These are phyloP conservation scores for Cicer judaicum DNA, from an alignment of 306 rosid species.

Conservation along the genomic window DNA sequence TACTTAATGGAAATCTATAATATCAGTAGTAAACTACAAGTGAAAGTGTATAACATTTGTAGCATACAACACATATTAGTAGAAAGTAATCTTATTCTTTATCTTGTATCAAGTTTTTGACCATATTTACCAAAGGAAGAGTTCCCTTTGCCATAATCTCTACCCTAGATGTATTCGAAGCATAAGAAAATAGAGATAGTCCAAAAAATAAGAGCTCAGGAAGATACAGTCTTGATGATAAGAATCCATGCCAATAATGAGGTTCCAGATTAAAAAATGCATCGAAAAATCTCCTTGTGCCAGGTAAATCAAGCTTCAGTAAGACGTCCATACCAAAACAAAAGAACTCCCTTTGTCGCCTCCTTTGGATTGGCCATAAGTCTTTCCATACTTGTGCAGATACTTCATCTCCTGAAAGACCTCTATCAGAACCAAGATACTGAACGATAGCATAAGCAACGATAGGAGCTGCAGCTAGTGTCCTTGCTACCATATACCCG, in stretches of 20 bases:
- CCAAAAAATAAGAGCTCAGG: conserved; percentile 84
- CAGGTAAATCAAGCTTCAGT: conserved; percentile 89
- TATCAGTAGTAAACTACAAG: conserved; percentile 47
- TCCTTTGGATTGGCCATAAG: conserved; percentile 90
- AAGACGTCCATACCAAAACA: conserved; percentile 98
- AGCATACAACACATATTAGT: conserved; percentile 54
- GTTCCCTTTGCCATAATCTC: conserved; percentile 99
- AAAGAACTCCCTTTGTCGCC: conserved; percentile 97
- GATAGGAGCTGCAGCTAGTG: conserved; percentile 93
- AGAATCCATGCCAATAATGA: conserved; percentile 95
- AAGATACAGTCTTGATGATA: conserved; percentile 90
- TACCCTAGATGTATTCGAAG: conserved; percentile 81
- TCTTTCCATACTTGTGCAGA: conserved; percentile 87
- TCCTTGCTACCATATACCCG: conserved; percentile 98
- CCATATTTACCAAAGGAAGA: conserved; percentile 88
- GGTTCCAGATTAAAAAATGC: conserved; percentile 98
- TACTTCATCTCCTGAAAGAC: conserved; percentile 59
- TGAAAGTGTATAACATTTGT: conserved; percentile 45
- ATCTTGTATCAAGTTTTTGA: conserved; percentile 87
- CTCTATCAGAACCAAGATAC: conserved; percentile 66
- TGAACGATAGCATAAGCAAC: conserved; percentile 84
- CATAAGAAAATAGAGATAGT: conserved; percentile 86
- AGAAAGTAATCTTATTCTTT: conserved; percentile 58
- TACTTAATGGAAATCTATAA: conserved; percentile 41
- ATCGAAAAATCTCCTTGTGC: conserved; percentile 80